Evolutionary conservation across 1,284 basidiomycete genomes (phyloP), one percentile per base, ranked within the genome.

Genomic region (Irpex sp.): DNA sequence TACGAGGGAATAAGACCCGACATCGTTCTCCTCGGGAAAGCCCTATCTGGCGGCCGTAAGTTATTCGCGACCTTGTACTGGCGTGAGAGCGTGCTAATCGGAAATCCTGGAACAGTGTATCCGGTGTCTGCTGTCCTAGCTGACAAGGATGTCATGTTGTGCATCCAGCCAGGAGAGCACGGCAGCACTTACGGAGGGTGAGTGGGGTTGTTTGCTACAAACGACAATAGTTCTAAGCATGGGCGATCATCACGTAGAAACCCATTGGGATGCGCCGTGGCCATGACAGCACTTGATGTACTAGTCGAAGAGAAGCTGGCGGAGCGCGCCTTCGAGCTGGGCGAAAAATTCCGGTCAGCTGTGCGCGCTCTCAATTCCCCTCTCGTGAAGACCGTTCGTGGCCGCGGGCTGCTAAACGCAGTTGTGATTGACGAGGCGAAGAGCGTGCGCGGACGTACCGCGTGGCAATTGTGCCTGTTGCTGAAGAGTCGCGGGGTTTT

Each of bases 161-260:
- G 90, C 79, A 97, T 99, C 74, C 83, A 89, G 67, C 95, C 97
- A n/a, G 96, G 97, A 65, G 95, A 98, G 79, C 97, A 98, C 71
- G 95, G 96, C n/a, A 94, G 91, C 69, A 98, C 97, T 0, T 96
- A 95, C 66, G 94, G 94, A 70, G 94, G 94, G 90, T 92, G 68
- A 65, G 86, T 76, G 9, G 1, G 8, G 19, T 15, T 33, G 31
- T 8, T 7, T 15, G 19, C 11, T 39, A 43, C 33, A n/a, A 49
- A 46, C 46, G 49, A 50, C 58, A 60, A 8, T 55, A 8, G 35
- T 19, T 47, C 54, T 35, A 9, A 47, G 7, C 37, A 5, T 4
- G 46, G 17, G n/a, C 15, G 11, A 13, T n/a, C 49, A 50, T 58
- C 56, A 31, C 46, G 5, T 61, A 94, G 94, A 47, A 98, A 98